Base-by-base conservation (phyloP, 176 grass and related monocot species). In the Cocos nucifera region DNA sequence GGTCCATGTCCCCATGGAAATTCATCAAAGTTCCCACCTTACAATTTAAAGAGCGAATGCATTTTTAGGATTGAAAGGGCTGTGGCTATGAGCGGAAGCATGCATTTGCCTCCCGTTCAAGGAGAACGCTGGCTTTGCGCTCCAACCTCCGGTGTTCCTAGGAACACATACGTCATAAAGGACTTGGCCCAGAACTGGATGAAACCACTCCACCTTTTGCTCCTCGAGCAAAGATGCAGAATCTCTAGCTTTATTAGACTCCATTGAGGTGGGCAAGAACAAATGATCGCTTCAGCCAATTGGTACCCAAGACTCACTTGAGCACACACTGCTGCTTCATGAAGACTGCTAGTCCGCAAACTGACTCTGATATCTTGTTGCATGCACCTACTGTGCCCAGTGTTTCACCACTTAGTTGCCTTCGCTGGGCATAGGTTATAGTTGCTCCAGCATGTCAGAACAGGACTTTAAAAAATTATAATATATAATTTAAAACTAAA, bases 81-180 rank as follows among this genome's bases (percentile, higher is more conserved):
- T 76, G 22, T 76, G 78, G 35, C 81, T 82, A 19, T 66, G 30
- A 0, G 70, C 54, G 63, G 80, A 77, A 67, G 70, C 54, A 3
- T 89, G 56, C 19, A 64, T 63, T 57, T 79, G 73, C 0, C 73
- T 77, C 51, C 82, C 84, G 28, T 92, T 92, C 17, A 79, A 76
- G 24, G 88, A 87, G 26, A 78, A 61, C n/a, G 51, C 81, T 12
- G 84, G 82, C 73, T 89, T 92, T 55, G 92, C 89, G 54, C 86
- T 84, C 93, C 93, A 98, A 53, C 84, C 93, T 80, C 88, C 88
- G 3, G 92, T 65, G 66, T 89, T 92, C 64, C 81, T 92, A 1
- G 93, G 84, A 65, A 98, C 79, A 98, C n/a, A n/a, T n/a, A n/a
- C n/a, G n/a, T n/a, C n/a, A n/a, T n/a, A n/a, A n/a, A n/a, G n/a